Conservation (phyloP, 2,329 filamentous ascomycete species). For the Penicillium rolfsii region DNA sequence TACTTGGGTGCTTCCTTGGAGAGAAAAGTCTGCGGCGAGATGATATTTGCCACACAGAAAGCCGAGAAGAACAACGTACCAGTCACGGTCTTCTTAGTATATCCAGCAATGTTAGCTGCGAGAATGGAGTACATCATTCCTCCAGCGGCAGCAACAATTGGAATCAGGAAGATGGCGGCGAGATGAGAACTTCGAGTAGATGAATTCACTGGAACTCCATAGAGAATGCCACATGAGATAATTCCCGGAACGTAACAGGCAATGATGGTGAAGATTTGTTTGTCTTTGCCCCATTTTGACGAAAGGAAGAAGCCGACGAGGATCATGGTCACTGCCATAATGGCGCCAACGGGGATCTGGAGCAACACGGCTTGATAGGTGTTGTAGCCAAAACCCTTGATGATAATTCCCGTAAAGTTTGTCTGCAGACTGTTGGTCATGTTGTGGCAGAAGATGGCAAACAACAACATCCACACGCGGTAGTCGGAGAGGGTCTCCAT, state of each 20-base stretch:
- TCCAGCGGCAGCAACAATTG: conserved; percentile 6
- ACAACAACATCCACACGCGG: conserved; percentile 14
- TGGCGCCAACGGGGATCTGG: conserved; percentile 4
- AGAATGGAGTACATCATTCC: conserved; percentile 18
- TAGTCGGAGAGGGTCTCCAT: conserved; percentile 6
- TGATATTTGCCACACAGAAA: conserved; percentile 27
- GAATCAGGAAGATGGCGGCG: conserved; percentile 3
- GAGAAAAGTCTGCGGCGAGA: conserved; percentile 25
- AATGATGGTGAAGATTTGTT: background rate
- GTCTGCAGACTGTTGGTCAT: conserved; percentile 13
- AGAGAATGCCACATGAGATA: conserved; percentile 2
- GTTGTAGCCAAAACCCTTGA: conserved; percentile 16
- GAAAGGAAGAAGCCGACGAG: conserved; percentile 9
- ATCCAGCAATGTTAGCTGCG: conserved; percentile 27
- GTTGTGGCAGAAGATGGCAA: conserved; percentile 15
- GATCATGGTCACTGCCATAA: conserved; percentile 8
- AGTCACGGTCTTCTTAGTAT: conserved; percentile 27
- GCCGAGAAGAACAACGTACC: conserved; percentile 24
- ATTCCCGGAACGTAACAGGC: conserved; percentile 8
- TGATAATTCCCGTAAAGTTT: conserved; percentile 15
- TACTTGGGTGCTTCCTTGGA: conserved; percentile 23
- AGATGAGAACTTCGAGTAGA: conserved; percentile 1
- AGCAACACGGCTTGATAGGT: conserved; percentile 11
- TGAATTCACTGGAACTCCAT: background rate
- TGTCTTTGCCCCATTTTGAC: conserved; percentile 2